Percentiles rank a stretch among this genome's conserved stretches.
Conservation (phyloP, 805 yeast species). For the Yarrowia porcina region DNA sequence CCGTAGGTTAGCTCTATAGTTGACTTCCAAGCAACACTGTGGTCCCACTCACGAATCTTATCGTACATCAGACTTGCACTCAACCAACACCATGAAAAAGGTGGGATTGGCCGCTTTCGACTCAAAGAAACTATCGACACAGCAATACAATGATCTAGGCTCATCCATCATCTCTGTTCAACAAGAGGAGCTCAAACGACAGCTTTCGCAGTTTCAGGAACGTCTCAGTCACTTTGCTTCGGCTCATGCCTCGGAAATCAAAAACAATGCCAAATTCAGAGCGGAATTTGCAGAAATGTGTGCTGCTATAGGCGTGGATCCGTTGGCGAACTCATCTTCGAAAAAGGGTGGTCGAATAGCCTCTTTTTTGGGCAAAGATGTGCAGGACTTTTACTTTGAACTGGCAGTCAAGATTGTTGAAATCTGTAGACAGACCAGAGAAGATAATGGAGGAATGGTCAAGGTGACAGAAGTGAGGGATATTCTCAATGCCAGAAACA, state of each 20-base stretch:
- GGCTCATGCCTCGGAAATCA: slow-evolving; percentile 66
- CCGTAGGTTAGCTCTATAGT: not conserved
- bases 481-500: slow-evolving; percentile 36
- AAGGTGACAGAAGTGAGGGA: slow-evolving; percentile 53
- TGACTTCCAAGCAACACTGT: not conserved
- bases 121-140: slow-evolving; percentile 38
- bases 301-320: slow-evolving; percentile 78
- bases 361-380: slow-evolving; percentile 38
- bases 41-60: not conserved
- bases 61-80: not conserved
- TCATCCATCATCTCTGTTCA: slow-evolving; percentile 51
- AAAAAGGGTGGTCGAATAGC: slow-evolving; percentile 40
- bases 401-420: slow-evolving; percentile 74
- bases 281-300: slow-evolving; percentile 74
- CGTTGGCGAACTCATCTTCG: slow-evolving; percentile 46
- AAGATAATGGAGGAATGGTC: slow-evolving; percentile 78
- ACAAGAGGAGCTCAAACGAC: slow-evolving; percentile 61
- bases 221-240: slow-evolving; percentile 72
- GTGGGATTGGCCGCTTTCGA: slow-evolving; percentile 51
- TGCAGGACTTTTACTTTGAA: slow-evolving; percentile 59
- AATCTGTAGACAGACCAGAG: slow-evolving; percentile 64
- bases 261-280: slow-evolving; percentile 60
- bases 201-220: slow-evolving; percentile 70
- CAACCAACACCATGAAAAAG: slow-evolving; percentile 39
- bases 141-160: slow-evolving; percentile 52